Conservation (phyloP, 345 rosid genomes). For the Hibiscus trionum region DNA sequence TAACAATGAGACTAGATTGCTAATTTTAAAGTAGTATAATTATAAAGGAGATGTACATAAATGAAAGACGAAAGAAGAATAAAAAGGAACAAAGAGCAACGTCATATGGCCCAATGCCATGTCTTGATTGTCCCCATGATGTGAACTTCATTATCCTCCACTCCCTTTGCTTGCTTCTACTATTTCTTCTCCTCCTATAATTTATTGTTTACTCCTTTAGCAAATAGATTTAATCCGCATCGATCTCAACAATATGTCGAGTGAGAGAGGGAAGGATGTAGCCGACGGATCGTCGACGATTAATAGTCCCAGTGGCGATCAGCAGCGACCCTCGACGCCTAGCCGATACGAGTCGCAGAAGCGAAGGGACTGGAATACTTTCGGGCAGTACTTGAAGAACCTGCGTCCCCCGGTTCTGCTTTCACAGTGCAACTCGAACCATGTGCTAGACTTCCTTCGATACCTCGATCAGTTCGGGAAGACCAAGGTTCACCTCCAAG, state of each 20-base stretch:
- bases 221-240: not conserved
- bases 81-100: slow-evolving; percentile 16
- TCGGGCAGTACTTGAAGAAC: slow-evolving; percentile 52
- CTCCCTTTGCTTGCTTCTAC: not conserved
- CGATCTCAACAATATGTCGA: slow-evolving; percentile 23
- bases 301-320: slow-evolving; percentile 1
- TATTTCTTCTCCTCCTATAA: slow-evolving; percentile 5
- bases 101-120: slow-evolving; percentile 33
- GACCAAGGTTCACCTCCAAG: slow-evolving; percentile 56
- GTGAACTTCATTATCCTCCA: slow-evolving; percentile 29
- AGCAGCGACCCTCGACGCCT: slow-evolving; percentile 26
- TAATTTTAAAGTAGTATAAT: too few relatives aligned
- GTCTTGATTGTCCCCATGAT: slow-evolving; percentile 32
- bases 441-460: slow-evolving; percentile 47
- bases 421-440: slow-evolving; percentile 46
- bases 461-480: slow-evolving; percentile 62
- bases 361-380: slow-evolving; percentile 61
- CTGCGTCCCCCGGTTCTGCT: slow-evolving; percentile 49
- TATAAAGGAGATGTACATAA: not conserved
- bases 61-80: not conserved
- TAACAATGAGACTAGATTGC: too few relatives aligned
- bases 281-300: slow-evolving; percentile 25
- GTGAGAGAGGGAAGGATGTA: slow-evolving; percentile 39
- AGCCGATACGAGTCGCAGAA: slow-evolving; percentile 61
- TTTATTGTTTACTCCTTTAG: slow-evolving; percentile 17